These are phyloP conservation scores for Solanum hybrid DNA, from an alignment of 305 asterid genomes.

Conservation along the genomic window DNA sequence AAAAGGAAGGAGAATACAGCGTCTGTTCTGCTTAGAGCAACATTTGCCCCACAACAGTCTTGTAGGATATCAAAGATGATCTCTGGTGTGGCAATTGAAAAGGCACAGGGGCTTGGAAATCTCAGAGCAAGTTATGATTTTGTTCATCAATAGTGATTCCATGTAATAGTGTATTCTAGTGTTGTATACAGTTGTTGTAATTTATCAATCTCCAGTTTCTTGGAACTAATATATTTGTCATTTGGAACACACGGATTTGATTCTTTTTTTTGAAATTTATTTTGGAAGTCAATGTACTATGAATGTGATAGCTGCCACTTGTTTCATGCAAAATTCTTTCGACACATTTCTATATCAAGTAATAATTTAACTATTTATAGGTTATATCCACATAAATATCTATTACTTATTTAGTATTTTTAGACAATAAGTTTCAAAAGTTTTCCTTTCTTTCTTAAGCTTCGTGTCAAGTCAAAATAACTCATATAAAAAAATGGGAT, in stretches of 20 bases:
- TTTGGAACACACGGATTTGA: background rate
- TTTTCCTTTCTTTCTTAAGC: background rate
- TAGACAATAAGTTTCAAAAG: background rate
- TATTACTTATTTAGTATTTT: background rate
- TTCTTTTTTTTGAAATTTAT: background rate
- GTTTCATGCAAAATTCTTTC: background rate
- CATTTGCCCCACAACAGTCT: background rate
- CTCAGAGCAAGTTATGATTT: background rate
- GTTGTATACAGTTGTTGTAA: constrained; percentile 9
- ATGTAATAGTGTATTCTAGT: constrained; percentile 15
- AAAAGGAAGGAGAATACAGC: background rate
- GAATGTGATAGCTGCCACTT: background rate
- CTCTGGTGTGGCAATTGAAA: constrained; percentile 1
- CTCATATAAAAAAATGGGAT: background rate
- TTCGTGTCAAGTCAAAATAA: background rate
- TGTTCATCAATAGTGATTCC: constrained; percentile 3
- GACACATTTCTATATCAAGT: background rate
- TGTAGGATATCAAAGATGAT: constrained; percentile 1
- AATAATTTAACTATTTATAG: too few relatives aligned
- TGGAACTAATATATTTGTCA: background rate
- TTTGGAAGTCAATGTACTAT: background rate
- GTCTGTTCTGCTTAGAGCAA: background rate
- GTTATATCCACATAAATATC: background rate
- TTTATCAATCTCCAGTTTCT: background rate
- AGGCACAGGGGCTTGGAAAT: background rate